phyloP scores from a whole-genome alignment of 2,329 filamentous ascomycete species.

The Fusarium sp. region DNA sequence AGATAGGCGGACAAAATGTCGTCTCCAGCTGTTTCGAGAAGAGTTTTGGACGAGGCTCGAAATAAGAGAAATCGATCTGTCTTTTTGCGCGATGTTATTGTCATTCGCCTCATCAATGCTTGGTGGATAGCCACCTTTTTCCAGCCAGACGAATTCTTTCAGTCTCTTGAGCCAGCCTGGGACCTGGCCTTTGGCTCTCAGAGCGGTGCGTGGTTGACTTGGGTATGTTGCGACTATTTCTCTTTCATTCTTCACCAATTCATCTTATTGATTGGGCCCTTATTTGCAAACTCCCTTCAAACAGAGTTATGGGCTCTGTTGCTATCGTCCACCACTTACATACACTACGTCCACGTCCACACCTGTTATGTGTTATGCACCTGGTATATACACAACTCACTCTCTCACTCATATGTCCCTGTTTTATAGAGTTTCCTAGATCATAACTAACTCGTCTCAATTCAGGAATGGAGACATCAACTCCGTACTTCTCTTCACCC shows the following conservation, averaged over 20 bases:
- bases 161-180: slow-evolving; percentile 96
- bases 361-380: too few relatives aligned
- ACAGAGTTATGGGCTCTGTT: neutral
- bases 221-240: slow-evolving; percentile 73
- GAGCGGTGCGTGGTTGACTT: slow-evolving; percentile 93
- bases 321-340: slow-evolving; percentile 25
- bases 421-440: neutral
- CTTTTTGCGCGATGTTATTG: slow-evolving; percentile 64
- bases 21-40: slow-evolving; percentile 17
- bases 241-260: neutral
- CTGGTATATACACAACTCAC: neutral
- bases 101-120: slow-evolving; percentile 85
- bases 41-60: slow-evolving; percentile 37
- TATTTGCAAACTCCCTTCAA: neutral
- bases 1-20: slow-evolving; percentile 27
- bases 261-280: neutral
- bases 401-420: neutral
- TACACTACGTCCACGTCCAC: slow-evolving; percentile 22
- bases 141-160: slow-evolving; percentile 98
- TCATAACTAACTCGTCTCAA: slow-evolving; percentile 32
- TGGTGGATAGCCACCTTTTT: slow-evolving; percentile 90
- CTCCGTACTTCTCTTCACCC: slow-evolving; percentile 94
- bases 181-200: slow-evolving; percentile 82
- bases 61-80: slow-evolving; percentile 46
- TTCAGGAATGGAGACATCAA: slow-evolving; percentile 91